Conservation (phyloP, 2,329 filamentous ascomycete species). For the Teratosphaeria destructans region DNA sequence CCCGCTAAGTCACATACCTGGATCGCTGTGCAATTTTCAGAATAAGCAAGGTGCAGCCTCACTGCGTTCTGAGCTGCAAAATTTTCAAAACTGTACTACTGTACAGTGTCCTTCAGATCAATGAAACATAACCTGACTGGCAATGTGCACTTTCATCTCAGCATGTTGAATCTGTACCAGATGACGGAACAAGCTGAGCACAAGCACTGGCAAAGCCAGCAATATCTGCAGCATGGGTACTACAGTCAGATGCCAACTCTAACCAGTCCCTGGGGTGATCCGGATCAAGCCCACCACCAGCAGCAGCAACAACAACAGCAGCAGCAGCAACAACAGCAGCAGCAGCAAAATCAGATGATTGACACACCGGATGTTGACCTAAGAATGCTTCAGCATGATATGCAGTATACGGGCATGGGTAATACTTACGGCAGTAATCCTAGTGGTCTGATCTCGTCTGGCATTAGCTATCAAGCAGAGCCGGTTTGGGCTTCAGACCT, state of each 20-base stretch:
- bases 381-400: slow-evolving; percentile 17
- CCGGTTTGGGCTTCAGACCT: slow-evolving; percentile 17
- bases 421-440: slow-evolving; percentile 8
- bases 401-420: slow-evolving; percentile 9
- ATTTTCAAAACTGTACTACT: slow-evolving; percentile 1
- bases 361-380: slow-evolving; percentile 19
- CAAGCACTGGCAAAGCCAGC: slow-evolving; percentile 5
- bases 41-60: slow-evolving; percentile 1
- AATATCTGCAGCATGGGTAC: slow-evolving; percentile 1
- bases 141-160: slow-evolving; percentile 5
- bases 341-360: slow-evolving; percentile 6
- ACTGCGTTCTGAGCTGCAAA: neutral
- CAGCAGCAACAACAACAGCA: slow-evolving; percentile 2
- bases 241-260: slow-evolving; percentile 2
- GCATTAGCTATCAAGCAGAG: slow-evolving; percentile 16
- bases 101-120: slow-evolving; percentile 1
- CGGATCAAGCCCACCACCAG: neutral
- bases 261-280: neutral
- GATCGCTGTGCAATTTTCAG: neutral
- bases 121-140: slow-evolving; percentile 8
- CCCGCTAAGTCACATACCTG: neutral
- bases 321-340: slow-evolving; percentile 1
- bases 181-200: slow-evolving; percentile 8
- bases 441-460: slow-evolving; percentile 14
- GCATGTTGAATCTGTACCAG: slow-evolving; percentile 1